Conservation (phyloP, 2,329 filamentous ascomycete genomes). For the Trichoderma sp. region DNA sequence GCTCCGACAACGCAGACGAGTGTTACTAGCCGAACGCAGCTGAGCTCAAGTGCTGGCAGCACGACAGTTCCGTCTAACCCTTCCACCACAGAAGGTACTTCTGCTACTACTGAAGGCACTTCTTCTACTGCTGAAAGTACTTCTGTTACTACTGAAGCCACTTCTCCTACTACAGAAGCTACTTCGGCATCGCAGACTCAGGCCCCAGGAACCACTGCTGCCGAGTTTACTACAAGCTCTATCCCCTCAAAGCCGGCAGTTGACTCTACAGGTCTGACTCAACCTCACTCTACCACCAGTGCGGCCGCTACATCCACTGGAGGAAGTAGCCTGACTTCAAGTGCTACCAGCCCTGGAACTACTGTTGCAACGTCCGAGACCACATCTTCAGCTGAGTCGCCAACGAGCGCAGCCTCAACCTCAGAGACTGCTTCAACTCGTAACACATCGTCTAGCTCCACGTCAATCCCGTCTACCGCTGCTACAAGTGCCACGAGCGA, state of each 20-base stretch:
- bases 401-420: neutral
- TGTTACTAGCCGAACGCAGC: neutral
- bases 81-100: neutral
- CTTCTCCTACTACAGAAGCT: neutral
- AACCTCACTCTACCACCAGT: neutral
- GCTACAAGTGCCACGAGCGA: neutral
- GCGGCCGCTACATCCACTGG: neutral
- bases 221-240: neutral
- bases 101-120: neutral
- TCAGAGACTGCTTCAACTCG: neutral
- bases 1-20: neutral
- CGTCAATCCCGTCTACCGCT: neutral
- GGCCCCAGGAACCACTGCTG: neutral
- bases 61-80: neutral
- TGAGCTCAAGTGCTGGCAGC: neutral
- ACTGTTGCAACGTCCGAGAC: neutral
- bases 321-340: neutral
- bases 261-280: neutral
- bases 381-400: neutral
- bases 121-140: too few species aligned
- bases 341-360: neutral
- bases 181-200: neutral
- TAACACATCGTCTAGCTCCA: neutral
- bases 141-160: neutral
- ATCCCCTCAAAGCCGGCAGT: neutral